phyloP scores from a whole-genome alignment of 257 asterid genomes.

The Solanum habrochaites region DNA sequence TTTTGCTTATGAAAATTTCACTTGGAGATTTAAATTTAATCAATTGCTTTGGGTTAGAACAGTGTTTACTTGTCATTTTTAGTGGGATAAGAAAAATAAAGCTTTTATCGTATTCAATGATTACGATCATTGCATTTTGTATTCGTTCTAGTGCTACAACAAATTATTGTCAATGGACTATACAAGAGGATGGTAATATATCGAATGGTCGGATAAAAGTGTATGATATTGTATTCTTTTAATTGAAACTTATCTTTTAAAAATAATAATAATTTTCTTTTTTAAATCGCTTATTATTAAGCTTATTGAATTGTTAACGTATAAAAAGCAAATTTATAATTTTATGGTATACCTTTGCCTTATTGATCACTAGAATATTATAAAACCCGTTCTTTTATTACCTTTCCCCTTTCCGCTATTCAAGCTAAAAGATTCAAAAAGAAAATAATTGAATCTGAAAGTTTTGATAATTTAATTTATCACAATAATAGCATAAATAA shows the following conservation, averaged over 20 bases:
- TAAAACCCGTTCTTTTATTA: background rate
- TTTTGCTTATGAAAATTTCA: rapidly evolving
- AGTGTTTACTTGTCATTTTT: background rate
- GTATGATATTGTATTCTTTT: background rate
- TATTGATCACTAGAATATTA: background rate
- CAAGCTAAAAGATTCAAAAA: background rate
- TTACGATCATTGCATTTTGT: too few species aligned
- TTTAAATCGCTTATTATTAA: background rate
- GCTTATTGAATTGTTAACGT: background rate
- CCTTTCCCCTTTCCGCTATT: background rate
- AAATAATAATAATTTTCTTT: background rate
- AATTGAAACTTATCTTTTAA: background rate
- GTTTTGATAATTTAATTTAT: background rate
- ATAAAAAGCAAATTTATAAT: background rate
- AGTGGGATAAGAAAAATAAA: background rate
- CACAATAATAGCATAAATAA: too few species aligned
- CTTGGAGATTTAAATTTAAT: background rate
- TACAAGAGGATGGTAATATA: background rate
- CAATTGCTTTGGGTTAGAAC: background rate
- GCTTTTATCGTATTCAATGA: background rate
- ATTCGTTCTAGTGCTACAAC: background rate
- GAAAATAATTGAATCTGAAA: too few species aligned
- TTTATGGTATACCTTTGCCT: background rate
- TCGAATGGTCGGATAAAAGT: background rate
- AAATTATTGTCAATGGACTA: background rate